These are phyloP conservation scores for Epipyxis sp. DNA, from an alignment of 108 stramenopile species.

Conservation along the genomic window DNA sequence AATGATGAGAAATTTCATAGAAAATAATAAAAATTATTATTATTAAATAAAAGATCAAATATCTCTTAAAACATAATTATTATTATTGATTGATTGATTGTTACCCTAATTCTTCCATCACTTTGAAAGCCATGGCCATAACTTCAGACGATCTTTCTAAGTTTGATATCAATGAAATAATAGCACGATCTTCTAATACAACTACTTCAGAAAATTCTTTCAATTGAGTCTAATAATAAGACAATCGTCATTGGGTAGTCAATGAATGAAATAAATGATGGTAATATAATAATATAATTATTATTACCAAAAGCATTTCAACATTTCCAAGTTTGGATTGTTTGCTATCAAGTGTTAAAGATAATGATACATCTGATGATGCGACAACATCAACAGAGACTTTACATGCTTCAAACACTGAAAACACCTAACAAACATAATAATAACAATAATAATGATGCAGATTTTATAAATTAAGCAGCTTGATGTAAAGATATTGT, in stretches of 20 bases:
- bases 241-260: no score
- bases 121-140: slow-evolving; percentile 83
- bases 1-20: no score
- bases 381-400: slow-evolving; percentile 99
- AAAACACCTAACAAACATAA: slow-evolving; percentile 65
- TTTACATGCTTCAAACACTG: slow-evolving; percentile 81
- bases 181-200: slow-evolving; percentile 50
- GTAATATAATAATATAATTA: no score
- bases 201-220: slow-evolving; percentile 12
- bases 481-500: no score
- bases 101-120: slow-evolving; percentile 67
- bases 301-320: slow-evolving; percentile 52
- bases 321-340: slow-evolving; percentile 64
- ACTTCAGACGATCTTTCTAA: slow-evolving; percentile 77
- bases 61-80: no score
- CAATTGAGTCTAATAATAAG: slow-evolving; percentile 31
- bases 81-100: slow-evolving; percentile 1
- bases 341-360: slow-evolving; percentile 89
- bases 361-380: slow-evolving; percentile 91
- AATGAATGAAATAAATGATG: no score
- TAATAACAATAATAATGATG: no score
- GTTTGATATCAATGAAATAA: slow-evolving; percentile 87
- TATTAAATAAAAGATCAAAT: no score
- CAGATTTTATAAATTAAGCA: no score
- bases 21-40: no score